A percentile compares a stretch with the other conserved stretches of the same genome.
Conservation (phyloP, 2,329 filamentous ascomycete genomes). For the Diaporthe velutina region DNA sequence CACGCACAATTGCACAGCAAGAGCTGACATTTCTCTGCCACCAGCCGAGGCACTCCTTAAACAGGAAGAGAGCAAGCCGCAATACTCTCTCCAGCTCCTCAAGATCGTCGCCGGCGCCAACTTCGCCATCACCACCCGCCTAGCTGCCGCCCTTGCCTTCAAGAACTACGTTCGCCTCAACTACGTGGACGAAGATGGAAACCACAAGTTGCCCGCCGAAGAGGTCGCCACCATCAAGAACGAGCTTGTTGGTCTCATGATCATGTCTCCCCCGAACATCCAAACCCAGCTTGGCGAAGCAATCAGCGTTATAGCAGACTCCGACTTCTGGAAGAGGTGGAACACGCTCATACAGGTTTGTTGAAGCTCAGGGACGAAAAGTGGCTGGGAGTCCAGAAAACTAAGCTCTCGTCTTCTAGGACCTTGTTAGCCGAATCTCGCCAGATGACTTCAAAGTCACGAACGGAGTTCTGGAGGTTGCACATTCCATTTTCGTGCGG, state of each 20-base stretch:
- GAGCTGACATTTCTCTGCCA: conserved; percentile 39
- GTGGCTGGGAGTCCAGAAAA: background rate
- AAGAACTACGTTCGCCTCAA: conserved; percentile 98
- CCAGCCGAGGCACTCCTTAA: conserved; percentile 86
- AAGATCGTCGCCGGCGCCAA: conserved; percentile 87
- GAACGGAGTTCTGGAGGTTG: conserved; percentile 94
- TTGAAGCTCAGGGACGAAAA: conserved; percentile 34
- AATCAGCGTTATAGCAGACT: conserved; percentile 97
- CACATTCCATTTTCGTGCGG: conserved; percentile 96
- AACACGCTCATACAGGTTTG: conserved; percentile 89
- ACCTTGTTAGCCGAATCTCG: conserved; percentile 90
- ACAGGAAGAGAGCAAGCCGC: conserved; percentile 83
- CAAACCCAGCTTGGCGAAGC: conserved; percentile 96
- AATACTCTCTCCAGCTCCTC: conserved; percentile 89
- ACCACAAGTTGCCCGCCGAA: conserved; percentile 85
- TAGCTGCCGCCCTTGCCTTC: conserved; percentile 93
- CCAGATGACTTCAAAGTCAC: conserved; percentile 86
- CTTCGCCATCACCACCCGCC: conserved; percentile 81
- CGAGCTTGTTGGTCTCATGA: conserved; percentile 97
- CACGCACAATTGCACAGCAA: background rate
- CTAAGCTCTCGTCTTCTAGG: conserved; percentile 59
- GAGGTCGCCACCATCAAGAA: conserved; percentile 94
- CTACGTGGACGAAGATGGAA: conserved; percentile 95
- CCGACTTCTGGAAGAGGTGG: conserved; percentile 97
- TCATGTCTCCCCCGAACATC: conserved; percentile 86